Evolutionary conservation across 495 filamentous ascomycete genomes (phyloP).

Genomic region (Platismatia glauca): DNA sequence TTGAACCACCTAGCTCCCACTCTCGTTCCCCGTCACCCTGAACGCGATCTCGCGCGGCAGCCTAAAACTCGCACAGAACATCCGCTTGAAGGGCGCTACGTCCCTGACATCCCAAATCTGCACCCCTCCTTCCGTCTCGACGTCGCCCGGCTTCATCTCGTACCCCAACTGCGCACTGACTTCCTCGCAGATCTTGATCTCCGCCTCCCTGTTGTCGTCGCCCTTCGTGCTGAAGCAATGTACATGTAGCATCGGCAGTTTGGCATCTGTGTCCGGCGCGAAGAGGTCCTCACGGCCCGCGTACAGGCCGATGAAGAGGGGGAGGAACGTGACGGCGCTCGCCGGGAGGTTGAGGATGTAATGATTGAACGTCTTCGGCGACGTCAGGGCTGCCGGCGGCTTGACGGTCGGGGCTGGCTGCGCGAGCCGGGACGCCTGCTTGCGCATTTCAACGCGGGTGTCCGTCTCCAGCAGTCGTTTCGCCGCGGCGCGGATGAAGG

Average conservation of each 20-base stretch:
- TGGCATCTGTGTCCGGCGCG: constrained; percentile 42
- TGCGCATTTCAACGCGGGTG: constrained; percentile 37
- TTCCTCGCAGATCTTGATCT: constrained; percentile 57
- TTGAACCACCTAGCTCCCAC: neutral
- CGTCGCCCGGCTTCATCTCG: constrained; percentile 50
- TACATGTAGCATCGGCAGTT: constrained; percentile 78
- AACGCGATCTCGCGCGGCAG: constrained; percentile 79
- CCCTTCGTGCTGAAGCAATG: constrained; percentile 80
- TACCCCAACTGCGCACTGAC: constrained; percentile 54
- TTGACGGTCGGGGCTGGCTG: constrained; percentile 29
- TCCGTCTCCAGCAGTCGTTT: constrained; percentile 47
- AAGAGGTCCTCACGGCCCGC: constrained; percentile 57
- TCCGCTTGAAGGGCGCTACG: constrained; percentile 86
- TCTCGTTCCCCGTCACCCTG: constrained; percentile 9
- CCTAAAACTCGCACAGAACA: constrained; percentile 92
- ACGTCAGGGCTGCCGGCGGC: constrained; percentile 43
- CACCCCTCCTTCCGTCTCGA: constrained; percentile 47
- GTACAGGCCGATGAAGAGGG: constrained; percentile 79
- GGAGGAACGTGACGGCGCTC: constrained; percentile 73
- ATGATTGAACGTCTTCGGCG: constrained; percentile 64
- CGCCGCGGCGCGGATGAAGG: constrained; percentile 66
- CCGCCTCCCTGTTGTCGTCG: constrained; percentile 55
- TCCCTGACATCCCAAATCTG: constrained; percentile 70
- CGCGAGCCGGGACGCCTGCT: constrained; percentile 24
- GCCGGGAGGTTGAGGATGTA: constrained; percentile 98